Conservation (phyloP, 2,329 filamentous ascomycete genomes). For the Didymella lethalis region DNA sequence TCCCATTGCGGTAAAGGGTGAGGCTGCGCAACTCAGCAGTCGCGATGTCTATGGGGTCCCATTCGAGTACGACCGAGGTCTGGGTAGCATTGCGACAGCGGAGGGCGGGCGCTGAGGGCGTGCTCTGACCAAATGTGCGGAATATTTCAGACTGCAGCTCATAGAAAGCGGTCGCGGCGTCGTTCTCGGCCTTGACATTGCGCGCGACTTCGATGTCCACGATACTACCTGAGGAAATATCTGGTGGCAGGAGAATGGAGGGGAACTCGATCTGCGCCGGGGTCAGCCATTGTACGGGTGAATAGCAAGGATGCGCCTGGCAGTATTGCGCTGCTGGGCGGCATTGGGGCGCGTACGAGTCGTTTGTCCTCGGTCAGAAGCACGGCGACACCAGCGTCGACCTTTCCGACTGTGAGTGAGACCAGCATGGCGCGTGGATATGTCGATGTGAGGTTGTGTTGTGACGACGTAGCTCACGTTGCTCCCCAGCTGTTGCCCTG, state of each 20-base stretch:
- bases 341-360: slow-evolving; percentile 68
- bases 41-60: slow-evolving; percentile 92
- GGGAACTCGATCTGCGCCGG: slow-evolving; percentile 89
- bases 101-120: slow-evolving; percentile 78
- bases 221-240: slow-evolving; percentile 95
- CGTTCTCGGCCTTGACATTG: slow-evolving; percentile 79
- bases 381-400: slow-evolving; percentile 97
- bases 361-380: slow-evolving; percentile 96
- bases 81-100: slow-evolving; percentile 97
- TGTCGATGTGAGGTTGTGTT: slow-evolving; percentile 9
- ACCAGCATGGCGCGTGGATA: slow-evolving; percentile 75
- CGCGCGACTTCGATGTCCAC: slow-evolving; percentile 96
- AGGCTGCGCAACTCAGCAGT: slow-evolving; percentile 91
- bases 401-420: slow-evolving; percentile 97
- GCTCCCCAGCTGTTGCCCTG: slow-evolving; percentile 18
- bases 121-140: slow-evolving; percentile 80
- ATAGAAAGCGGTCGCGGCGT: slow-evolving; percentile 78
- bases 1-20: slow-evolving; percentile 91
- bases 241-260: slow-evolving; percentile 92
- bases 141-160: slow-evolving; percentile 89
- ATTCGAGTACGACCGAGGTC: slow-evolving; percentile 97
- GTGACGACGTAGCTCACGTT: slow-evolving; percentile 14
- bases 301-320: slow-evolving; percentile 32
- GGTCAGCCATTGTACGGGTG: slow-evolving; percentile 32
- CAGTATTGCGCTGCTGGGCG: slow-evolving; percentile 20